Base-by-base conservation (phyloP, 805 yeast genomes). In the Starmerella scarabaei region DNA sequence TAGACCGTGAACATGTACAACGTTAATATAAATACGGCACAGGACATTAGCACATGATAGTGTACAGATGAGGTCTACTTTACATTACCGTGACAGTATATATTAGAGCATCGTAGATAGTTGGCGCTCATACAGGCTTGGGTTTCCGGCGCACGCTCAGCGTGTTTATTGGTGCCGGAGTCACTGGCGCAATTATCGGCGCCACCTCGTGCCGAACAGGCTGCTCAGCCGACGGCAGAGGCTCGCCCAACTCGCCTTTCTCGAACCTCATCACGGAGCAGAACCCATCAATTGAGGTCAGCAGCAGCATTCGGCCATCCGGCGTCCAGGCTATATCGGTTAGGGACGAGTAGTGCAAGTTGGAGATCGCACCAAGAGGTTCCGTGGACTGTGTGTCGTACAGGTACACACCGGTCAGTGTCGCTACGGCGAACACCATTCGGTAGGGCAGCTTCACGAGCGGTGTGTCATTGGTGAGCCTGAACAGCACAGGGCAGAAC, bases 211-310 rank as follows among this genome's bases (percentile, higher is more conserved):
- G 23, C 12, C 21, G 29, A 11, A 5, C 28, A 12, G 37, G 40
- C 19, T 19, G 45, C 38, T 32, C 9, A 23, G 7, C 26, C 11
- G 26, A 36, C 9, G 29, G 33, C 19, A 38, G 51, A 8, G 40
- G 47, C 15, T 53, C 64, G 1, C 94, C 94, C 26, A 83, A 64
- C 11, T 73, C 65, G 2, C 61, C 68, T 2, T 61, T 58, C 4
- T 69, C 69, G 35, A 84, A 71, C 5, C 64, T 58, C 1, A 86
- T 58, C 33, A 69, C 69, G 1, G 94, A 79, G 48, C 95, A 80
- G 57, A 85, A 88, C 16, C 97, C 97, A 58, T 91, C 98, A 0
- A 93, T 80, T 0, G 95, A 81, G 5, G 93, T 75, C 19, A 81
- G 66, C 50, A 88, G 64, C 15, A 91, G 59, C 12, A 71, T 62